A percentile compares a stretch with the other conserved stretches of the same genome.
phyloP scores from a whole-genome alignment of 225 moss, liverwort and hornwort genomes.

The Marchantia paleacea region DNA sequence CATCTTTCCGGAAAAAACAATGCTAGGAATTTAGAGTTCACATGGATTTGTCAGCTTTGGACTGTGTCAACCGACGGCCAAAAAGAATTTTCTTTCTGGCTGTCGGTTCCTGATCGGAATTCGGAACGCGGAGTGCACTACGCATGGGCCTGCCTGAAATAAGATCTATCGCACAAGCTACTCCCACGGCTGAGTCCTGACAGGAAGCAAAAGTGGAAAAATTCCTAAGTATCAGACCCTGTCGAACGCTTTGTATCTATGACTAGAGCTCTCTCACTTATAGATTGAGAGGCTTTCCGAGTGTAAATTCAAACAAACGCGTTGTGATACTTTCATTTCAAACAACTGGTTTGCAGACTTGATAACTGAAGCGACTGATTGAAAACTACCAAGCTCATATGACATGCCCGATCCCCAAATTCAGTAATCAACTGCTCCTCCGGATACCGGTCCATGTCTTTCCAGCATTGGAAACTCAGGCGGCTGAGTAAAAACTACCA shows the following conservation, averaged over 20 bases:
- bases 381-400: constrained; percentile 45
- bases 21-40: neutral
- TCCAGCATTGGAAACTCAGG: constrained; percentile 11
- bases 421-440: neutral
- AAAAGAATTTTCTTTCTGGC: neutral
- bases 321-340: too few relatives aligned
- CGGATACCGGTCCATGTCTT: neutral
- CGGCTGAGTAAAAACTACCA: constrained; percentile 52
- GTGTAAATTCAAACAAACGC: too few relatives aligned
- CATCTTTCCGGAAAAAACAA: neutral
- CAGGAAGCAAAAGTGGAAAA: too few relatives aligned
- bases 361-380: constrained; percentile 25
- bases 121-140: neutral
- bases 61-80: too few relatives aligned
- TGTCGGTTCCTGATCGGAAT: neutral
- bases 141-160: too few relatives aligned
- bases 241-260: too few relatives aligned
- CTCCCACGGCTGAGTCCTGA: too few relatives aligned
- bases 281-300: too few relatives aligned
- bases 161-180: too few relatives aligned
- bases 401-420: constrained; percentile 19
- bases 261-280: too few relatives aligned
- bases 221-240: too few relatives aligned
- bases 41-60: too few relatives aligned
- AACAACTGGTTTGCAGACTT: neutral